Conservation (phyloP, 176 grass and related monocot species). For the Eragrostis curvula region DNA sequence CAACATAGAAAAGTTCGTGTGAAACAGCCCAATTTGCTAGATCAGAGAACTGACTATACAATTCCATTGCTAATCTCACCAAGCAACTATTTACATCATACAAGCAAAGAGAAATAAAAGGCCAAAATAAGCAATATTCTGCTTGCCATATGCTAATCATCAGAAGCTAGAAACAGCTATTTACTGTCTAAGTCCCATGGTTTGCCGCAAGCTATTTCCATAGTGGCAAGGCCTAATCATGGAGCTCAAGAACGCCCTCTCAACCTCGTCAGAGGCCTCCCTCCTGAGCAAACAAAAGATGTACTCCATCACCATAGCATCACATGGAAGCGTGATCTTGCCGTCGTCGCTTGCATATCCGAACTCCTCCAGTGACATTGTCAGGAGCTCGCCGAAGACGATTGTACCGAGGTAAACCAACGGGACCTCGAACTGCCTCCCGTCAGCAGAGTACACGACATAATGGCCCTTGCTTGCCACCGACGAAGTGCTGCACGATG, state of each 20-base stretch:
- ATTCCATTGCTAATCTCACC: not conserved
- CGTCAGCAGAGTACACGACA: constrained; percentile 48
- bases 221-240: constrained; percentile 28
- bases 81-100: constrained; percentile 17
- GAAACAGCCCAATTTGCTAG: not conserved
- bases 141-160: not conserved
- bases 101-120: not conserved
- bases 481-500: constrained; percentile 10
- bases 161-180: constrained; percentile 1
- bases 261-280: constrained; percentile 36
- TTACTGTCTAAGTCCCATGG: not conserved
- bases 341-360: constrained; percentile 20
- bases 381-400: constrained; percentile 51
- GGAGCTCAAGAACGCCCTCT: constrained; percentile 35
- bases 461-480: constrained; percentile 52
- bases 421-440: constrained; percentile 47
- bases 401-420: constrained; percentile 38
- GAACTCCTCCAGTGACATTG: constrained; percentile 51
- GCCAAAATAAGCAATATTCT: not conserved
- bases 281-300: constrained; percentile 42
- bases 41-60: not conserved
- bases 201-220: not conserved
- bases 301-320: constrained; percentile 46
- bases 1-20: not conserved
- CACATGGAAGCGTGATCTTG: constrained; percentile 49